phyloP scores from a whole-genome alignment of 768 basidiomycete species.

The Suillus subalutaceus region DNA sequence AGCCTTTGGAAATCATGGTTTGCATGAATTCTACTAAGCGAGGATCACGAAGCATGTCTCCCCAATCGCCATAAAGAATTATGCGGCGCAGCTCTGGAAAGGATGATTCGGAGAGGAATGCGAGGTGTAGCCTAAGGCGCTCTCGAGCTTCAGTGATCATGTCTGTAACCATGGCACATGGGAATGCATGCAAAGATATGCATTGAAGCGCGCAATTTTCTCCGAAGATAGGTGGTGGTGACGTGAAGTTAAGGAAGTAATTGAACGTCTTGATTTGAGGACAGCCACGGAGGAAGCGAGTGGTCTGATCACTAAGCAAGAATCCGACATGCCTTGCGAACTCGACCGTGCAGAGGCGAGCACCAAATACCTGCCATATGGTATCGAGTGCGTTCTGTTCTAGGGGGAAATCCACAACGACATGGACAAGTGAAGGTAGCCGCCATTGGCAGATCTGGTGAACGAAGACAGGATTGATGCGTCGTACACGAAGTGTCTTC shows the following conservation, averaged over 20 bases:
- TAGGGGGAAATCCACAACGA: slow-evolving; percentile 54
- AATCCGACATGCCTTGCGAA: slow-evolving; percentile 62
- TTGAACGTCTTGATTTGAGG: slow-evolving; percentile 52
- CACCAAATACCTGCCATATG: slow-evolving; percentile 54
- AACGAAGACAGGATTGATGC: slow-evolving; percentile 54
- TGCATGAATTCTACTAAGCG: slow-evolving; percentile 38
- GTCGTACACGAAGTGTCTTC: slow-evolving; percentile 54
- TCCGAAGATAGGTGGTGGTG: slow-evolving; percentile 30
- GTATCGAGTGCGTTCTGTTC: slow-evolving; percentile 40
- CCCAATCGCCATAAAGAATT: slow-evolving; percentile 59
- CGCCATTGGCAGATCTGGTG: slow-evolving; percentile 51
- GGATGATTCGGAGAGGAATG: slow-evolving; percentile 39
- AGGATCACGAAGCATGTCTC: slow-evolving; percentile 37
- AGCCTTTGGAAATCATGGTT: slow-evolving; percentile 36
- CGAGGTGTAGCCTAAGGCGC: slow-evolving; percentile 50
- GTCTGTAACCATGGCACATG: slow-evolving; percentile 44
- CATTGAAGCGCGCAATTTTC: slow-evolving; percentile 38
- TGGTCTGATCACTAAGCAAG: slow-evolving; percentile 49
- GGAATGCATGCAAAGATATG: slow-evolving; percentile 54
- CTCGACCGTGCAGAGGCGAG: slow-evolving; percentile 55
- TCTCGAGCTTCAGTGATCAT: slow-evolving; percentile 39
- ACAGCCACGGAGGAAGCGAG: slow-evolving; percentile 49
- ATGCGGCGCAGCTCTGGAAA: slow-evolving; percentile 52
- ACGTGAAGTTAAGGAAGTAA: slow-evolving; percentile 57
- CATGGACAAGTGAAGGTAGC: slow-evolving; percentile 52